These are phyloP conservation scores for Aureobasidium sp. DNA, from an alignment of 2,329 filamentous ascomycete genomes.

Conservation along the genomic window DNA sequence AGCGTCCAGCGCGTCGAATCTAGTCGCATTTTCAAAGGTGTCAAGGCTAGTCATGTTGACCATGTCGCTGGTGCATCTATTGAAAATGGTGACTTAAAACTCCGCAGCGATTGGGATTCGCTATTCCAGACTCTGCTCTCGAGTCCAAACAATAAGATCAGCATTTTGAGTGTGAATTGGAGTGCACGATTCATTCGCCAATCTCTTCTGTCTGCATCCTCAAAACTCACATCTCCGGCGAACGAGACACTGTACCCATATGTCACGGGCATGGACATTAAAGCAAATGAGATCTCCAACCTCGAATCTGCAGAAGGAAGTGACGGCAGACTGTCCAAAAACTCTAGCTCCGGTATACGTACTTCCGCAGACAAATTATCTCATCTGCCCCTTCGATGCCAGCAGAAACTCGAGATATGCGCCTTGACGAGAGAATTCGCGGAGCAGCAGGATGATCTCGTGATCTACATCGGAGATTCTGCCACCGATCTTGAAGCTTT, in stretches of 20 bases:
- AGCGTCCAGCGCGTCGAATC: conserved; percentile 33
- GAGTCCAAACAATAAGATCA: conserved; percentile 15
- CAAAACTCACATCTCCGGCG: not conserved
- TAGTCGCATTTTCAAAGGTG: conserved; percentile 30
- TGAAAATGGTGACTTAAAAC: conserved; percentile 21
- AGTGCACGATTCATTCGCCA: conserved; percentile 32
- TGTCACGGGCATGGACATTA: conserved; percentile 17
- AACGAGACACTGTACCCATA: not conserved
- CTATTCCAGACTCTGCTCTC: conserved; percentile 23
- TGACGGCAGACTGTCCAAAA: conserved; percentile 20
- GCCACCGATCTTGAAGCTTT: conserved; percentile 39
- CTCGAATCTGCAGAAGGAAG: conserved; percentile 19
- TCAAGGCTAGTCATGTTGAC: conserved; percentile 25
- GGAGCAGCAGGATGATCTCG: conserved; percentile 10
- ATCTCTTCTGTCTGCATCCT: conserved; percentile 13
- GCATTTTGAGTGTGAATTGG: conserved; percentile 41
- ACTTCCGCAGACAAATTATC: conserved; percentile 34
- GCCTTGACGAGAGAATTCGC: not conserved
- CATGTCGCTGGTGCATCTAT: conserved; percentile 22
- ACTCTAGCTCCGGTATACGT: conserved; percentile 21
- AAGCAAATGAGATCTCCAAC: conserved; percentile 29
- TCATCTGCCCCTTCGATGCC: conserved; percentile 17
- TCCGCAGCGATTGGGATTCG: conserved; percentile 29
- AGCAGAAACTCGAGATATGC: not conserved
- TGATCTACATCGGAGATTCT: conserved; percentile 40